phyloP scores from a whole-genome alignment of 2,329 filamentous ascomycete genomes.

The Epichloe baconii region DNA sequence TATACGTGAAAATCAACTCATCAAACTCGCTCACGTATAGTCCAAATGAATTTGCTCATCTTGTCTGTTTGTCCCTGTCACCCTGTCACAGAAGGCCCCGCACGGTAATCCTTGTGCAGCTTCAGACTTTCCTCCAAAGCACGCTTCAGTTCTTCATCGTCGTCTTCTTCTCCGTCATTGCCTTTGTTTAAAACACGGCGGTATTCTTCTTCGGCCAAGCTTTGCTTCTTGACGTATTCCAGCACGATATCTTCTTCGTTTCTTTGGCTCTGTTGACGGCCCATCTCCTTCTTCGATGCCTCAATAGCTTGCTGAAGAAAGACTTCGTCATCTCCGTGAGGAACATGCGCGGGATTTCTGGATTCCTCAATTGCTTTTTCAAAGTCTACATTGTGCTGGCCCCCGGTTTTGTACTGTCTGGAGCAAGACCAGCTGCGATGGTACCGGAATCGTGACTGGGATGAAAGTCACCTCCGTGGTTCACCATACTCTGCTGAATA shows the following conservation, averaged over 20 bases:
- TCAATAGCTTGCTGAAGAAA: constrained; percentile 33
- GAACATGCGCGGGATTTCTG: constrained; percentile 7
- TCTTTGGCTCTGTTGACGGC: constrained; percentile 27
- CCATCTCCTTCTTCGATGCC: constrained; percentile 30
- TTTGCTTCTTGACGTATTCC: constrained; percentile 68
- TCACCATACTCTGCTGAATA: constrained; percentile 35
- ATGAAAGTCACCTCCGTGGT: constrained; percentile 6
- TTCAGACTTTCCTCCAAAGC: constrained; percentile 44
- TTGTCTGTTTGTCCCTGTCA: neutral
- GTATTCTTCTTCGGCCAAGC: constrained; percentile 52
- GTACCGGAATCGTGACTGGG: constrained; percentile 10
- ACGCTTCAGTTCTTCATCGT: constrained; percentile 35
- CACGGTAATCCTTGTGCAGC: constrained; percentile 18
- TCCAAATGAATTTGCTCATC: neutral
- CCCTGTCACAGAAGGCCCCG: constrained; percentile 12
- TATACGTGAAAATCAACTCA: neutral
- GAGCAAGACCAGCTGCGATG: constrained; percentile 6
- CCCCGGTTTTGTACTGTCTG: neutral
- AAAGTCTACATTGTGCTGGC: constrained; percentile 18
- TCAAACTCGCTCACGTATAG: neutral
- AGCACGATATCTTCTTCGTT: constrained; percentile 62
- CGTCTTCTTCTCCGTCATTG: constrained; percentile 28
- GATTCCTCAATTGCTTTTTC: constrained; percentile 28
- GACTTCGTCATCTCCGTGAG: neutral
- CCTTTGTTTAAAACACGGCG: constrained; percentile 22